Percentiles rank a stretch among this genome's conserved stretches.
Evolutionary conservation across 106 monocot species (phyloP).

Genomic region (Platanthera zijinensis): DNA sequence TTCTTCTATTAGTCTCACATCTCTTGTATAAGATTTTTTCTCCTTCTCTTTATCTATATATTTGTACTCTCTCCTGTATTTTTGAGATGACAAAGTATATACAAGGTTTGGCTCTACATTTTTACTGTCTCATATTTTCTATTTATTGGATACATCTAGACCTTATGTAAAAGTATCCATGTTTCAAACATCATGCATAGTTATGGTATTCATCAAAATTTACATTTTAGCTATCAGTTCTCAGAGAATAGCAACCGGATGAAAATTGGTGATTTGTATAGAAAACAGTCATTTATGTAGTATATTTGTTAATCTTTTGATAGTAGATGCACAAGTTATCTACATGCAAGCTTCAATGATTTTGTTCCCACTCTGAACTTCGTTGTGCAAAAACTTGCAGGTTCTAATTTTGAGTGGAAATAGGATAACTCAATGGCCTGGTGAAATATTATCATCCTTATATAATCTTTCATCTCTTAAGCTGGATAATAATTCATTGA

Average conservation of each 20-base stretch:
- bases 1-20: too few species aligned
- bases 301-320: not conserved
- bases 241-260: not conserved
- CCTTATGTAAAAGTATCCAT: not conserved
- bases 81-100: too few species aligned
- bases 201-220: not conserved
- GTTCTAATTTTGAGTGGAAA: conserved; percentile 67
- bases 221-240: not conserved
- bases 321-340: not conserved
- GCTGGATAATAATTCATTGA: conserved; percentile 73
- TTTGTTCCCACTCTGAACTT: not conserved
- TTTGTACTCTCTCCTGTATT: too few species aligned
- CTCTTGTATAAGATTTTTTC: too few species aligned
- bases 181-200: not conserved
- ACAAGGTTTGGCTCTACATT: too few species aligned
- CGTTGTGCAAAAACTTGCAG: conserved; percentile 33
- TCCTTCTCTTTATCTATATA: too few species aligned
- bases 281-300: not conserved
- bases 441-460: conserved; percentile 46
- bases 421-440: conserved; percentile 89
- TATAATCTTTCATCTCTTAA: conserved; percentile 69
- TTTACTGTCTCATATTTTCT: not conserved
- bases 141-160: not conserved
- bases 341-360: not conserved
- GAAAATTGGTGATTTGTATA: not conserved